phyloP scores from a whole-genome alignment of 169 alveolate species.

The Cyclospora cayetanensis region DNA sequence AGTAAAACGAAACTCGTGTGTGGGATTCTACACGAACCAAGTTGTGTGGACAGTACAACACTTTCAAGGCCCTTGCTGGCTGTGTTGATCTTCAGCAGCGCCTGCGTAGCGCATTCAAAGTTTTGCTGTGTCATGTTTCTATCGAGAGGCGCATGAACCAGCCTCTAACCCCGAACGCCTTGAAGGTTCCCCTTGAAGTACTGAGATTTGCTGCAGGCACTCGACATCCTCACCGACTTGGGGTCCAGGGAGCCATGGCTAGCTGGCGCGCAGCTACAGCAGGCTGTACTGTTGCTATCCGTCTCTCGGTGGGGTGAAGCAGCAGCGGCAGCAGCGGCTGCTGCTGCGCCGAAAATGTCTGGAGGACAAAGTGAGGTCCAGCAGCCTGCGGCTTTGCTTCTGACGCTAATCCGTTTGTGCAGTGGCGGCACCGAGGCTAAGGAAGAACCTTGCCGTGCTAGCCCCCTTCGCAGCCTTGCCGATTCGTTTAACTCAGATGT shows the following conservation, averaged over 20 bases:
- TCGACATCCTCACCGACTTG: background rate
- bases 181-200: no score
- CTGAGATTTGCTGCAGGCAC: constrained; percentile 40
- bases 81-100: no score
- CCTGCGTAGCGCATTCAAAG: no score
- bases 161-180: no score
- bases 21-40: no score
- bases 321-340: constrained; percentile 11
- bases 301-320: constrained; percentile 24
- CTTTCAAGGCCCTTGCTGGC: no score
- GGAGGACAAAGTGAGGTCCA: background rate
- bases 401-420: constrained; percentile 7
- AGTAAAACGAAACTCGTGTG: no score
- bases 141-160: no score
- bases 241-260: constrained; percentile 1
- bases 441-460: background rate
- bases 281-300: constrained; percentile 21
- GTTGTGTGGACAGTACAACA: no score
- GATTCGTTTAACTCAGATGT: background rate
- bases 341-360: background rate
- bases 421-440: background rate
- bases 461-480: background rate
- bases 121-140: no score
- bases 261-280: constrained; percentile 1
- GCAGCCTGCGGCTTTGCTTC: constrained; percentile 29